phyloP scores from a whole-genome alignment of 2,329 filamentous ascomycete species.

The Neonectria ditissima region DNA sequence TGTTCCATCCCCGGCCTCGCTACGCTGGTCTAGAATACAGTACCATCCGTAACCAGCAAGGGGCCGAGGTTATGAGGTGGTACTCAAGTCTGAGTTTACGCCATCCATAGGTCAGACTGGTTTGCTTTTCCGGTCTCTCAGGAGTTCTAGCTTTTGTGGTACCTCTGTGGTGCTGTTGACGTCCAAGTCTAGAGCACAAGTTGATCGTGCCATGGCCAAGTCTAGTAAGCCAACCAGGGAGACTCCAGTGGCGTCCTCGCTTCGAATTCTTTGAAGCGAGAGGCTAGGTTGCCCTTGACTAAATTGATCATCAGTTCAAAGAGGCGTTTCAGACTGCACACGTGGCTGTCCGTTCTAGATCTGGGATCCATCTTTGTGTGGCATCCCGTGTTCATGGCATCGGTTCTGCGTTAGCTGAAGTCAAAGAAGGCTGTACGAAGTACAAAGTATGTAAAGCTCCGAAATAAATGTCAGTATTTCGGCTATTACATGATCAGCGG shows the following conservation, averaged over 20 bases:
- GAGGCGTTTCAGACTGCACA: background rate
- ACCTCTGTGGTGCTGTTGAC: background rate
- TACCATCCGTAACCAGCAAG: slow-evolving; percentile 7
- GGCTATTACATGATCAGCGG: background rate
- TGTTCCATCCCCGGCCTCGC: background rate
- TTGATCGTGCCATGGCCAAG: too few relatives aligned
- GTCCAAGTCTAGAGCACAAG: background rate
- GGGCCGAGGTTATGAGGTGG: slow-evolving; percentile 7
- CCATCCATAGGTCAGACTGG: background rate
- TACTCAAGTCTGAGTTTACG: slow-evolving; percentile 1
- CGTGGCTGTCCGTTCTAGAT: background rate
- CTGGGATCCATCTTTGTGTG: background rate
- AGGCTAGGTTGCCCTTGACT: background rate
- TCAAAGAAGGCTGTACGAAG: background rate
- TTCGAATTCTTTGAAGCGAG: background rate
- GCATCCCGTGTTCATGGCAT: background rate
- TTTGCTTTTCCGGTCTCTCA: background rate
- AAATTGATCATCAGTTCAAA: background rate
- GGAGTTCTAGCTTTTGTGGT: background rate
- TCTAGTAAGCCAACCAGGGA: background rate
- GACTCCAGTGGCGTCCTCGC: background rate
- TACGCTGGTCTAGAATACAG: slow-evolving; percentile 1
- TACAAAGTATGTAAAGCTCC: too few relatives aligned
- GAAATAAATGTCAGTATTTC: background rate
- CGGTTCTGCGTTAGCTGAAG: background rate